A percentile compares a stretch with the other conserved stretches of the same genome.
These are phyloP conservation scores for Selaginella tamariscina DNA, from an alignment of 75 land plant species.

Conservation along the genomic window DNA sequence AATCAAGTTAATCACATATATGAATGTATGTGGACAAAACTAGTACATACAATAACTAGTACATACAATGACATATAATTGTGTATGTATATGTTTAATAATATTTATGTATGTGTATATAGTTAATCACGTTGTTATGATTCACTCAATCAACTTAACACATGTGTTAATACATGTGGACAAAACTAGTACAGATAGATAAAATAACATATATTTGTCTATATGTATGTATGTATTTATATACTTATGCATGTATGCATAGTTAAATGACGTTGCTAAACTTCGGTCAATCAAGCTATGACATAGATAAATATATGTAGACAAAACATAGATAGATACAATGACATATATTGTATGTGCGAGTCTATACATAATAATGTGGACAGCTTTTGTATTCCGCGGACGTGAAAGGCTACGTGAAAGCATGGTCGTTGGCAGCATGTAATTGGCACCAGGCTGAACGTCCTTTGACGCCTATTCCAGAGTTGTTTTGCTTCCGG, in stretches of 20 bases:
- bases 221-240: not conserved
- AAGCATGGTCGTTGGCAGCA: conserved; percentile 22
- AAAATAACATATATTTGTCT: conserved; percentile 7
- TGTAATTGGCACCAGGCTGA: conserved; percentile 16
- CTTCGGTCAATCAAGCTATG: not conserved
- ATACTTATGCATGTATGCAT: not conserved
- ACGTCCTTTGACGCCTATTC: conserved; percentile 9
- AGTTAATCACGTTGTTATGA: too few species aligned
- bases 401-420: conserved; percentile 29
- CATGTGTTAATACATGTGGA: too few species aligned
- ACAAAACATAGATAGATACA: too few species aligned
- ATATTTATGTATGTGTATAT: too few species aligned
- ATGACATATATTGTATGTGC: too few species aligned
- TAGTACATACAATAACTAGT: too few species aligned
- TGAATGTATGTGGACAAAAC: too few species aligned
- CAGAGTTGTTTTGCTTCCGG: conserved; percentile 23
- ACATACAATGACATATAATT: too few species aligned
- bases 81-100: too few species aligned
- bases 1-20: too few species aligned
- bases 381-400: conserved; percentile 21
- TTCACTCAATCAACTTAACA: too few species aligned
- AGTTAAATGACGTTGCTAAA: not conserved
- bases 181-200: too few species aligned
- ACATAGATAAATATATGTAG: not conserved
- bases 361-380: not conserved